Evolutionary conservation across 208 protist species (phyloP).

Genomic region (Trypanosoma avium): DNA sequence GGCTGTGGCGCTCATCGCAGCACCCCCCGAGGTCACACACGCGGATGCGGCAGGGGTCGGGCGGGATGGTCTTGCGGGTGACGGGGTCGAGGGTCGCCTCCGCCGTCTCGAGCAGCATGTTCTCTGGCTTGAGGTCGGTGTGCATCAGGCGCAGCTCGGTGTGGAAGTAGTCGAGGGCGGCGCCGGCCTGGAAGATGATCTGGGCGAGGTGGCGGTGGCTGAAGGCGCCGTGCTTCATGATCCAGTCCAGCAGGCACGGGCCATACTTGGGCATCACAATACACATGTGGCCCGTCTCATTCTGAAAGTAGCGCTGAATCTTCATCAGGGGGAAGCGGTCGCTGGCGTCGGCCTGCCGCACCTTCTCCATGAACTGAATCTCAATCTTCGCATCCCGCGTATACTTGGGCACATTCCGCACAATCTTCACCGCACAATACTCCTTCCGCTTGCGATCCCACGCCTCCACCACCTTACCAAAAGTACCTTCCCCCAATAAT

Average conservation of each 20-base stretch:
- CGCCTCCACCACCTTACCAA: constrained; percentile 88
- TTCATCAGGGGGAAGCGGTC: constrained; percentile 81
- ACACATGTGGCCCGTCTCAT: constrained; percentile 82
- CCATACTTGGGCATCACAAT: constrained; percentile 72
- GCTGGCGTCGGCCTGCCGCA: constrained; percentile 55
- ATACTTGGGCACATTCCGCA: constrained; percentile 85
- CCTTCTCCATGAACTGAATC: constrained; percentile 85
- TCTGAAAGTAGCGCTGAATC: constrained; percentile 82
- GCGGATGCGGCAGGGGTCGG: constrained; percentile 51
- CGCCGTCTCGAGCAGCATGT: constrained; percentile 53
- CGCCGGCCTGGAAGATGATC: constrained; percentile 71
- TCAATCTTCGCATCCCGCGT: constrained; percentile 86
- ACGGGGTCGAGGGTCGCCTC: constrained; percentile 74
- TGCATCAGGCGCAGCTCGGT: constrained; percentile 82
- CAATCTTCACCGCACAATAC: constrained; percentile 89
- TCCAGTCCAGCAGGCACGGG: constrained; percentile 78
- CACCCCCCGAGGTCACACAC: constrained; percentile 65
- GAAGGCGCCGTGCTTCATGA: constrained; percentile 77
- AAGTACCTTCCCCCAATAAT: constrained; percentile 86
- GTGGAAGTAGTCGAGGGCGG: constrained; percentile 80
- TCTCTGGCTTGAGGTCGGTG: constrained; percentile 92
- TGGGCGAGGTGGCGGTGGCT: constrained; percentile 71
- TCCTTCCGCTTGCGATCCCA: constrained; percentile 87
- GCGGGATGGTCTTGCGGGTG: constrained; percentile 34
- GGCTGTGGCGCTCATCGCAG: constrained; percentile 31